Conservation (phyloP, 164 flowering plant genomes). For the Dillenia turbinata region DNA sequence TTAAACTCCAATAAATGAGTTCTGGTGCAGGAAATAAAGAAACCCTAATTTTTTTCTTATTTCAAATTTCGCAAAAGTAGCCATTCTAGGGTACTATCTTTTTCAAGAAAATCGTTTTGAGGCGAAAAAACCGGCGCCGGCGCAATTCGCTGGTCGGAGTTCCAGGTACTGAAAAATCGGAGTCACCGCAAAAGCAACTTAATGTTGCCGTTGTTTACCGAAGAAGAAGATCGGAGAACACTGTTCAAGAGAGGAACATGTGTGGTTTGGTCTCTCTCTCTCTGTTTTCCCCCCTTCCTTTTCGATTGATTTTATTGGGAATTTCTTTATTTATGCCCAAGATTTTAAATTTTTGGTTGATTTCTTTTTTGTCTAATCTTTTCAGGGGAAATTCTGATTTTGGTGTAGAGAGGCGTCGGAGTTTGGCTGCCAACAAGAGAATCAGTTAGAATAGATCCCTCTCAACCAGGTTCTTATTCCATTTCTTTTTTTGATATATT, state of each 20-base stretch:
- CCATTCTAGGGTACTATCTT: no score
- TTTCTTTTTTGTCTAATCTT: constrained; percentile 1
- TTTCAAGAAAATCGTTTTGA: constrained; percentile 1
- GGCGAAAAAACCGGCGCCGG: constrained; percentile 20
- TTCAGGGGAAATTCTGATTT: constrained; percentile 22
- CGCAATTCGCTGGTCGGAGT: constrained; percentile 53
- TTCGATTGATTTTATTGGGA: not conserved
- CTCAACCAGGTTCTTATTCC: constrained; percentile 57
- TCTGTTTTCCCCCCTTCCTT: not conserved
- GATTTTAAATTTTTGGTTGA: not conserved
- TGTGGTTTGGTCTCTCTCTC: no score
- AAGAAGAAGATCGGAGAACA: constrained; percentile 28
- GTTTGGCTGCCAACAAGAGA: constrained; percentile 38
- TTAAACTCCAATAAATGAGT: no score
- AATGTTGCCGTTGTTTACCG: constrained; percentile 34
- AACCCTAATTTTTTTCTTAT: no score
- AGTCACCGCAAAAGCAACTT: constrained; percentile 12
- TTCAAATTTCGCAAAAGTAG: no score
- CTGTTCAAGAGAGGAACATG: constrained; percentile 8
- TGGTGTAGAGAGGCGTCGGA: constrained; percentile 28
- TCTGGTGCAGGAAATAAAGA: no score
- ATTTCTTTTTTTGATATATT: not conserved
- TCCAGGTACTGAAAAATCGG: constrained; percentile 20
- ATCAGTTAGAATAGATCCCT: constrained; percentile 90
- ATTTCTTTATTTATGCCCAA: not conserved